phyloP scores from a whole-genome alignment of 257 asterid genomes.

The Mentha longifolia region DNA sequence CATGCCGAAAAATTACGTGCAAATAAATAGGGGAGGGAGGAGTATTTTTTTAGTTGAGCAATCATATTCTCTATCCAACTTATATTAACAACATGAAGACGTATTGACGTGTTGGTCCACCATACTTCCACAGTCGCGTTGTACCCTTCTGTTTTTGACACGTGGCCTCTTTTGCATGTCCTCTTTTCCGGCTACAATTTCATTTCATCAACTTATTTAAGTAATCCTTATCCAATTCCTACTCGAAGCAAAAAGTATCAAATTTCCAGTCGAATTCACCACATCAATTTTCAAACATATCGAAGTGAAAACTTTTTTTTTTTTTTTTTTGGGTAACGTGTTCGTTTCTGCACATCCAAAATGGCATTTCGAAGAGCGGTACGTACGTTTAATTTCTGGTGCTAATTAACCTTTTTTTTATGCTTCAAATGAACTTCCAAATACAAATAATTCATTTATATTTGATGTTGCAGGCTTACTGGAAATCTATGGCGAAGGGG shows the following conservation, averaged over 20 bases:
- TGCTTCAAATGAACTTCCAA: background rate
- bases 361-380: constrained; percentile 47
- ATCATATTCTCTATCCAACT: no score
- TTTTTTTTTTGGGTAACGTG: background rate
- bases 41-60: no score
- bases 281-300: background rate
- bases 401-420: background rate
- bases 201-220: no score
- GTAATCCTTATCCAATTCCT: background rate
- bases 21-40: no score
- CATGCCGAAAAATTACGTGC: no score
- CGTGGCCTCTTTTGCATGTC: background rate
- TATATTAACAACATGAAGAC: background rate
- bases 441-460: background rate
- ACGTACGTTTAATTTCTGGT: background rate
- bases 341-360: background rate
- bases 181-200: no score
- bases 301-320: background rate
- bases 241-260: background rate
- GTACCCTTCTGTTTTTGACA: background rate
- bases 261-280: no score
- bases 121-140: background rate
- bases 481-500: constrained; percentile 28
- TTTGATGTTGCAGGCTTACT: constrained; percentile 29
- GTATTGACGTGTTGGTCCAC: background rate